These are phyloP conservation scores for Arachnomyces sp. DNA, from an alignment of 2,329 filamentous ascomycete genomes.

Conservation along the genomic window DNA sequence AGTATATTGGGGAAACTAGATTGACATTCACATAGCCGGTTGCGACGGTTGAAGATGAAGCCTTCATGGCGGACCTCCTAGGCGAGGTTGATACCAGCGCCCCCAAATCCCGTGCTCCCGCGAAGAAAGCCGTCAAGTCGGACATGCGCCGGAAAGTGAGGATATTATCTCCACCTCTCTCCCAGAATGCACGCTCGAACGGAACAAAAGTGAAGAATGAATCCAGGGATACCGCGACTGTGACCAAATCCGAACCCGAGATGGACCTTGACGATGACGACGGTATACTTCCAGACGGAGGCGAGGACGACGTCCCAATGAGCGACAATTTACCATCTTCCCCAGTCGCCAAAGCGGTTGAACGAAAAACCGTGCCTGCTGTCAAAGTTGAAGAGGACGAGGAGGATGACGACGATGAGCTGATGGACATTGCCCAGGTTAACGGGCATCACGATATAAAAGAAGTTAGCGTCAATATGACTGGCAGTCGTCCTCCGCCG, in stretches of 20 bases:
- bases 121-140: slow-evolving; percentile 61
- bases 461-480: slow-evolving; percentile 71
- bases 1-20: slow-evolving; percentile 6
- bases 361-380: slow-evolving; percentile 55
- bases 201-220: slow-evolving; percentile 35
- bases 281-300: slow-evolving; percentile 47
- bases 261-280: slow-evolving; percentile 47
- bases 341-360: slow-evolving; percentile 69
- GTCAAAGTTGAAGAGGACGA: slow-evolving; percentile 54
- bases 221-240: slow-evolving; percentile 34
- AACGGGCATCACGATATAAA: slow-evolving; percentile 58
- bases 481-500: slow-evolving; percentile 68
- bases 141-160: slow-evolving; percentile 71
- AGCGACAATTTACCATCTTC: slow-evolving; percentile 83
- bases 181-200: slow-evolving; percentile 50
- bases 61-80: slow-evolving; percentile 76
- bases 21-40: slow-evolving; percentile 47
- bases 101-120: slow-evolving; percentile 47
- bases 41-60: slow-evolving; percentile 79
- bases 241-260: slow-evolving; percentile 35
- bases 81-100: slow-evolving; percentile 80
- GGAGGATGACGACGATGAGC: slow-evolving; percentile 68
- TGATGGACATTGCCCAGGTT: slow-evolving; percentile 79
- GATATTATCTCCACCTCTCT: slow-evolving; percentile 66
- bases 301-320: slow-evolving; percentile 74